Evolutionary conservation across 305 asterid species (phyloP).

Genomic region (Euphrasia arctica): DNA sequence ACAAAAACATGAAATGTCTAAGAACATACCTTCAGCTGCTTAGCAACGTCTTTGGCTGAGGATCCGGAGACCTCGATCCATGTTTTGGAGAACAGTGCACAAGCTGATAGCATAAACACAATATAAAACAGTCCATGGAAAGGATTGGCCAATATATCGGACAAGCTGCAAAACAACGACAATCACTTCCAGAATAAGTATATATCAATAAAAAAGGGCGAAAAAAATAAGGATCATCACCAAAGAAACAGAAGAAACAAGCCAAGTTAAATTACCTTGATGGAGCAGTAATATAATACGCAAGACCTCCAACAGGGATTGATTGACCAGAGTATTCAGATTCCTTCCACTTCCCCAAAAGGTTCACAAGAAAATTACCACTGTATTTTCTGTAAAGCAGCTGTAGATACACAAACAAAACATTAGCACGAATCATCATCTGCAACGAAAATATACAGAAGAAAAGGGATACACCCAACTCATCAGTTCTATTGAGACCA

Average conservation of each 20-base stretch:
- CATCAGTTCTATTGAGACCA: neutral
- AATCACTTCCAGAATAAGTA: conserved; percentile 12
- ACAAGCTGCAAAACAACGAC: conserved; percentile 46
- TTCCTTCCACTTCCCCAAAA: conserved; percentile 73
- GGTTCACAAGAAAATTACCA: conserved; percentile 61
- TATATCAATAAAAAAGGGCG: neutral
- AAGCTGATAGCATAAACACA: conserved; percentile 73
- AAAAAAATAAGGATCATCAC: neutral
- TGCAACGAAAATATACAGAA: neutral
- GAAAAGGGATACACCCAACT: neutral
- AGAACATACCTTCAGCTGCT: conserved; percentile 62
- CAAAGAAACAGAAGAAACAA: neutral
- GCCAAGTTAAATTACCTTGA: conserved; percentile 42
- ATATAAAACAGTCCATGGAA: conserved; percentile 74
- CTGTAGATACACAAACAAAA: conserved; percentile 30
- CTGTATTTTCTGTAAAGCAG: conserved; percentile 58
- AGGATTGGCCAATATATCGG: conserved; percentile 70
- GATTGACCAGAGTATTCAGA: conserved; percentile 72
- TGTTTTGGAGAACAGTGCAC: conserved; percentile 74
- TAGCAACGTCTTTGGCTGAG: conserved; percentile 76
- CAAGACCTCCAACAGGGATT: conserved; percentile 66
- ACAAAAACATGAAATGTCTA: neutral
- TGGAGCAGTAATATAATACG: conserved; percentile 74
- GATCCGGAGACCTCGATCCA: conserved; percentile 90
- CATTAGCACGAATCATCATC: conserved; percentile 5